Evolutionary conservation across 1,284 basidiomycete genomes (phyloP).

Genomic region (Ceratorhiza oryzae-sativae): DNA sequence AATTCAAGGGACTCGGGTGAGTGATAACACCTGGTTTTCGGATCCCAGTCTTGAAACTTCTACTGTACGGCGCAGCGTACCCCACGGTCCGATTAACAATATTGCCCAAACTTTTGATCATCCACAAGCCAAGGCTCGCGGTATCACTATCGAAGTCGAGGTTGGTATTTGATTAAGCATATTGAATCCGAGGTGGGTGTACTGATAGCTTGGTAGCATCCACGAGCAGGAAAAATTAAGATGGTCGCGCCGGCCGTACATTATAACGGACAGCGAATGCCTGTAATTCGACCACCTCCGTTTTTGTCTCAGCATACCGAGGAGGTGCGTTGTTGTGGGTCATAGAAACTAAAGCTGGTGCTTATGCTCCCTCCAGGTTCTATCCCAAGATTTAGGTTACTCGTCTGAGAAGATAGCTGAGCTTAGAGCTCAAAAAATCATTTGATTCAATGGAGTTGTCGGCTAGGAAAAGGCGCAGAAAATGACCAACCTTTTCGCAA

Average conservation of each 20-base stretch:
- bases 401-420: conserved; percentile 60
- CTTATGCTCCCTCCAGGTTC: conserved; percentile 56
- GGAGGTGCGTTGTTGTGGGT: conserved; percentile 59
- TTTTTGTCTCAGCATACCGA: conserved; percentile 84
- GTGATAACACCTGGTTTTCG: conserved; percentile 46
- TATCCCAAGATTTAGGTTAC: conserved; percentile 72
- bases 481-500: no score
- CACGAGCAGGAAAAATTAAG: conserved; percentile 82
- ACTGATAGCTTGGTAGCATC: conserved; percentile 59
- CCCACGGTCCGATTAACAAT: conserved; percentile 93
- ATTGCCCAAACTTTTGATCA: conserved; percentile 90
- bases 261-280: conserved; percentile 86
- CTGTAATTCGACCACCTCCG: conserved; percentile 77
- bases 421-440: conserved; percentile 61
- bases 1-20: conserved; percentile 78
- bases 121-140: conserved; percentile 79
- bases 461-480: no score
- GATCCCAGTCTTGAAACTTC: neutral
- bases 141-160: conserved; percentile 67
- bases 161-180: conserved; percentile 51
- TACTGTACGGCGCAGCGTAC: conserved; percentile 61
- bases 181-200: conserved; percentile 1
- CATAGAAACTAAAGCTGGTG: neutral
- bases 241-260: conserved; percentile 85
- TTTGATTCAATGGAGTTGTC: conserved; percentile 53